Base-by-base conservation (phyloP, 164 flowering plant genomes). In the Vitis labrusca region DNA sequence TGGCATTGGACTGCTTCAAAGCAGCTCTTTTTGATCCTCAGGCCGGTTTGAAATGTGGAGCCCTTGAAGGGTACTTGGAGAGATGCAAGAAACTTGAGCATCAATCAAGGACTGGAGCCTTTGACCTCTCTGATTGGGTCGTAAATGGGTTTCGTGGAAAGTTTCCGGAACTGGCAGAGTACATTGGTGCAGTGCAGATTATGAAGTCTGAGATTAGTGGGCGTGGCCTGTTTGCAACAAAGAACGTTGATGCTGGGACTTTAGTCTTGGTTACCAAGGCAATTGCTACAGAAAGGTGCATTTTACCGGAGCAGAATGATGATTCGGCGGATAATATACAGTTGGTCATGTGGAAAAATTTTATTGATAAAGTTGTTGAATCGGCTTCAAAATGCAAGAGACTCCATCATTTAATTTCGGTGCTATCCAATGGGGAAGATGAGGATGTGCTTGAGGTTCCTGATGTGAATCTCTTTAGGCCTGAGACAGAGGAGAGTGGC, bases 311-410 rank as follows among this genome's bases (percentile, higher is more conserved):
- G 27, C 27, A 23, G 27, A 23, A 65, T 23, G 75, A 83, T 57
- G 91, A 84, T 71, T 76, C 77, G 5, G 73, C 78, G 1, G 86
- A 88, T 29, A 76, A 76, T 65, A 87, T 79, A 3, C 89, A 85
- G 63, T 67, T 93, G 76, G 93, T 86, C 12, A 86, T 95, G 90
- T 95, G 99, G 99, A 95, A 86, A 86, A 91, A 86, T 68, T 89
- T 95, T 56, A 69, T 91, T 2, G 86, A 82, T 10, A 82, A 85
- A 72, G 84, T 95, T 53, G 62, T 71, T 13, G 86, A 79, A 8
- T 82, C 82, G 1, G 63, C 77, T 1, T n/a, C 69, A 7, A 86
- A 74, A 71, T 86, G 94, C 70, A 56, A 59, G 1, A 79, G 73
- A 73, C 82, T 83, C 19, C 76, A 63, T n/a, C 49, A 55, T 49